Percentiles rank a stretch among this genome's conserved stretches.
Conservation (phyloP, 169 alveolate genomes). For the Plasmodium vivax region DNA sequence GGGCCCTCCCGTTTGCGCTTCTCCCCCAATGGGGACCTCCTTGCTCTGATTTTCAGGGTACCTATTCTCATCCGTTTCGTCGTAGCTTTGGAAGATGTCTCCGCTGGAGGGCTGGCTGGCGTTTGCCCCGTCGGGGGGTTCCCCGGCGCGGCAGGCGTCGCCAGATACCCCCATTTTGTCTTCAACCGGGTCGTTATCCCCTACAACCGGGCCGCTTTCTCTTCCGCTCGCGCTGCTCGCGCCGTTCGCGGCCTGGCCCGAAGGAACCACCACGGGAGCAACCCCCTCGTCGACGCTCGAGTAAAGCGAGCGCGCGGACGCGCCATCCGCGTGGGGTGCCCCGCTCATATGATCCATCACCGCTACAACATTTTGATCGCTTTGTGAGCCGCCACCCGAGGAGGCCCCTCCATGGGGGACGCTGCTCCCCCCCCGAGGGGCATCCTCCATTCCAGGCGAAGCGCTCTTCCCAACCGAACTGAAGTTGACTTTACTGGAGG, state of each 20-base stretch:
- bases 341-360: not conserved
- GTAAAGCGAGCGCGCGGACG: not conserved
- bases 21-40: not conserved
- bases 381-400: not conserved
- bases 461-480: not conserved
- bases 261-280: not conserved
- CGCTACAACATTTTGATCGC: not conserved
- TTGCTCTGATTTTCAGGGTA: not conserved
- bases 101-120: slow-evolving; percentile 6
- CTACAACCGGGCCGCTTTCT: not conserved
- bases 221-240: not conserved
- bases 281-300: not conserved
- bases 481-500: not conserved
- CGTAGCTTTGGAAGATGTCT: slow-evolving; percentile 33
- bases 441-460: not conserved
- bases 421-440: not conserved
- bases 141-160: not conserved
- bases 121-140: not conserved
- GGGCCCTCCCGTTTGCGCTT: not conserved
- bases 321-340: not conserved
- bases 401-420: not conserved
- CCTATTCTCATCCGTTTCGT: slow-evolving; percentile 20
- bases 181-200: not conserved
- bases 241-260: not conserved
- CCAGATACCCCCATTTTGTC: not conserved